These are phyloP conservation scores for Trichosanthes cucumerina DNA, from an alignment of 306 rosid species.

Conservation along the genomic window DNA sequence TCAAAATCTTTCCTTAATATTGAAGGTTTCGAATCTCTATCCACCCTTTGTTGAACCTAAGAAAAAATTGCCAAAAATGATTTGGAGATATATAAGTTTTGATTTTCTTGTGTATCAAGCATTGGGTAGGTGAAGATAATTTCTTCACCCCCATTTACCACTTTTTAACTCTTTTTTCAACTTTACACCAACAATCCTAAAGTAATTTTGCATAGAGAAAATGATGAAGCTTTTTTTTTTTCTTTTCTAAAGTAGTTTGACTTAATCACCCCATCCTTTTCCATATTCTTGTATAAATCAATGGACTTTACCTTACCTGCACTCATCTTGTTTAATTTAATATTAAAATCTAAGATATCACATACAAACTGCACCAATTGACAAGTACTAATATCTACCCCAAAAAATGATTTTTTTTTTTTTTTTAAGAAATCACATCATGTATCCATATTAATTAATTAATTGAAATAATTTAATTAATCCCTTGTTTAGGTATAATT, in stretches of 20 bases:
- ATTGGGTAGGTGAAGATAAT: not conserved
- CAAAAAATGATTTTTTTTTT: not conserved
- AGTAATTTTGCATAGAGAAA: not conserved
- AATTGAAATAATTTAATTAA: not conserved
- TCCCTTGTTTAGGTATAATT: not conserved
- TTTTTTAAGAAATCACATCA: no score
- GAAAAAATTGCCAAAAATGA: not conserved
- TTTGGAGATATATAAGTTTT: not conserved
- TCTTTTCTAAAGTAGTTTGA: not conserved
- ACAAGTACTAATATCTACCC: not conserved
- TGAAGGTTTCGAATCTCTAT: no score
- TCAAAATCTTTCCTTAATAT: no score
- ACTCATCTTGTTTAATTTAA: not conserved
- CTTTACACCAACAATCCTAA: not conserved
- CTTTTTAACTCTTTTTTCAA: not conserved
- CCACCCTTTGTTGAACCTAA: no score
- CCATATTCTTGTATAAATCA: not conserved
- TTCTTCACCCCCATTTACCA: not conserved
- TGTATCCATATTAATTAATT: not conserved
- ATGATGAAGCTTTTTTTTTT: not conserved
- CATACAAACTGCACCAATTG: not conserved
- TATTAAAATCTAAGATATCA: not conserved
- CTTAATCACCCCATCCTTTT: not conserved
- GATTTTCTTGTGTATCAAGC: not conserved
- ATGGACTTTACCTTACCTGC: not conserved